A percentile compares a stretch with the other conserved stretches of the same genome.
phyloP scores from a whole-genome alignment of 495 filamentous ascomycete species.

The Copromyces sp. region DNA sequence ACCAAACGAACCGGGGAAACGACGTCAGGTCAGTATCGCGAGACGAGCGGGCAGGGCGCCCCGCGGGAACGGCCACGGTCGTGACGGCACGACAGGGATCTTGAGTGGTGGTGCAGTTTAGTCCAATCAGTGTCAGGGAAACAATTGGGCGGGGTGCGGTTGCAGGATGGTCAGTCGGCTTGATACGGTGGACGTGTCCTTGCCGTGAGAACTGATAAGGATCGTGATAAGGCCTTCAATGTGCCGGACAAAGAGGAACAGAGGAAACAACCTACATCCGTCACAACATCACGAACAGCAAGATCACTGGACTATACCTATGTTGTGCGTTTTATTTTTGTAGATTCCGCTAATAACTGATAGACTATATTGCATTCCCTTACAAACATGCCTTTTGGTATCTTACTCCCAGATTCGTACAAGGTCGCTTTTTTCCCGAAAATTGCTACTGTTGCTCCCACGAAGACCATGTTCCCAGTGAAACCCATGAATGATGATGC shows the following conservation, averaged over 20 bases:
- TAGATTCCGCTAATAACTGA: neutral
- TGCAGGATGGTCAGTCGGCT: neutral
- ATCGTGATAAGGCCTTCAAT: neutral
- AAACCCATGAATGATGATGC: neutral
- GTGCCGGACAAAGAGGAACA: neutral
- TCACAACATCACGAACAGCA: neutral
- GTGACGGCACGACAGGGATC: neutral
- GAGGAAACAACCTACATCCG: neutral
- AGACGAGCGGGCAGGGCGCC: neutral
- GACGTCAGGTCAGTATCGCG: neutral
- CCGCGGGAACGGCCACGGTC: neutral
- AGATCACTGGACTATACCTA: no score
- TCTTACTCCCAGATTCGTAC: slow-evolving; percentile 16
- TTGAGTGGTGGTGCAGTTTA: neutral
- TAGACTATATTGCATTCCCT: neutral
- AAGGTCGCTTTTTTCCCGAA: slow-evolving; percentile 7
- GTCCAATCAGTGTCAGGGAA: neutral
- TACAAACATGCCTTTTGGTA: slow-evolving; percentile 12
- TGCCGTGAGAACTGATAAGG: neutral
- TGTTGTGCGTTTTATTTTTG: neutral
- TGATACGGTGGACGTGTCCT: neutral
- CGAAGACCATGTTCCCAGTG: neutral
- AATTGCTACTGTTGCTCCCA: slow-evolving; percentile 1
- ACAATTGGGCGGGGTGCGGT: neutral
- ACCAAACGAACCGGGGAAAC: neutral